Base-by-base conservation (phyloP, 331 rosid genomes). In the Telfairia occidentalis region DNA sequence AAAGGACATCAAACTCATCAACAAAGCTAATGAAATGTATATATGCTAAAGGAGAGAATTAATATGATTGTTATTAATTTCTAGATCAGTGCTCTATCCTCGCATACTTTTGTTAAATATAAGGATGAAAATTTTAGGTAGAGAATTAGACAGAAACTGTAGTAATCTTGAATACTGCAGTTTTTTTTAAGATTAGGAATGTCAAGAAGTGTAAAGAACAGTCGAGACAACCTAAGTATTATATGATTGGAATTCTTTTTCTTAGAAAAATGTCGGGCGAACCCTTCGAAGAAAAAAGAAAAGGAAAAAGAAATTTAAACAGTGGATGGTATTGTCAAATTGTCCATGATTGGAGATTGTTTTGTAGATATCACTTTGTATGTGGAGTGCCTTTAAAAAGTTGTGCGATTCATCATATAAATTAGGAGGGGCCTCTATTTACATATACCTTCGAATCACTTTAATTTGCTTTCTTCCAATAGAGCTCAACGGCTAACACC, bases 271-370 rank as follows among this genome's bases (percentile, higher is more conserved):
- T 67, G 73, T 67, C 37, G 53, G 73, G 53, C 32, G 12, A 67
- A 67, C 73, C 73, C 73, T 23, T 29, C 0, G 13, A 59, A 59
- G 0, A 59, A 29, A 2, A 8, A 3, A 4, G 0, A 7, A 60
- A 30, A 4, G 0, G 1, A 12, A 24, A 4, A 58, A 28, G 6
- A 4, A 28, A 58, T 5, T 1, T 3, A 28, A 29, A 59, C 1
- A 59, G 35, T 59, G 34, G 16, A 63, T 34, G 24, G 46, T 18
- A 16, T 65, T 66, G 52, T 66, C 71, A 63, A n/a, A 18, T 65
- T 65, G 52, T 65, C 9, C 73, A 38, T 66, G 73, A 65, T 65
- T n/a, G 72, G 50, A 38, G 29, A 65, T 65, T 37, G 6, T 63
- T 34, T 32, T 18, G 71, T 63, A 38, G 30, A 21, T 5, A 66